Base-by-base conservation (phyloP, 2,329 filamentous ascomycete genomes). In the Tothia fuscella region DNA sequence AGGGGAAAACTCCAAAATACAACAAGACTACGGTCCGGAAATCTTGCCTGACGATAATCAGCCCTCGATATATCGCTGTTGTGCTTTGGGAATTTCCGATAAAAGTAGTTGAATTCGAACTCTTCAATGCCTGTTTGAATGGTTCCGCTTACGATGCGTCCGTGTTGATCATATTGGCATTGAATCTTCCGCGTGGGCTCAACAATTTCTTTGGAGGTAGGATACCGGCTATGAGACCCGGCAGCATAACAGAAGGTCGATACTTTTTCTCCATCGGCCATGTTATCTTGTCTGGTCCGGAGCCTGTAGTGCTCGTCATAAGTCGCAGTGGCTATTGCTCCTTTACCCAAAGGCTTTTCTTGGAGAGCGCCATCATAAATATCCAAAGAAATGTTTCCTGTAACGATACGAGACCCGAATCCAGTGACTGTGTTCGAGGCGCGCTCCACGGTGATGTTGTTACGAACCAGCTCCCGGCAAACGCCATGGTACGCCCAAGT, bases 151-250 rank as follows among this genome's bases (percentile, higher is more conserved):
- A 37, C 6, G 17, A 37, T 37, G 14, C 35, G 35, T 14, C 35
- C 35, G 6, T 16, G 25, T 10, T 37, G 25, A 17, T 37, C 35
- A 13, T 37, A 37, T 7, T 37, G 35, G 22, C 35, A 37, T 14
- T 25, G 35, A 37, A 37, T 21, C 35, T 37, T 37, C 10, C 35
- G 35, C 22, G 35, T 10, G 17, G 35, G 35, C 22, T 37, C 22
- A 2, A 10, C 12, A 16, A 37, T 37, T 14, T 37, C 35, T 37
- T 37, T 37, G 35, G 25, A 37, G 6, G 28, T 9, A 12, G 35
- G 35, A 21, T 25, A 37, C 17, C 35, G 35, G 4, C 21, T 16
- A 14, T 12, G 17, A n/a, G n/a, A n/a, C 10, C 21, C 35, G 6
- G 21, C 12, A 5, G 22, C 35, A 17, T 25, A 37, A 16, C 28